phyloP scores from a whole-genome alignment of 2,329 filamentous ascomycete species.

The Colletotrichum musae region DNA sequence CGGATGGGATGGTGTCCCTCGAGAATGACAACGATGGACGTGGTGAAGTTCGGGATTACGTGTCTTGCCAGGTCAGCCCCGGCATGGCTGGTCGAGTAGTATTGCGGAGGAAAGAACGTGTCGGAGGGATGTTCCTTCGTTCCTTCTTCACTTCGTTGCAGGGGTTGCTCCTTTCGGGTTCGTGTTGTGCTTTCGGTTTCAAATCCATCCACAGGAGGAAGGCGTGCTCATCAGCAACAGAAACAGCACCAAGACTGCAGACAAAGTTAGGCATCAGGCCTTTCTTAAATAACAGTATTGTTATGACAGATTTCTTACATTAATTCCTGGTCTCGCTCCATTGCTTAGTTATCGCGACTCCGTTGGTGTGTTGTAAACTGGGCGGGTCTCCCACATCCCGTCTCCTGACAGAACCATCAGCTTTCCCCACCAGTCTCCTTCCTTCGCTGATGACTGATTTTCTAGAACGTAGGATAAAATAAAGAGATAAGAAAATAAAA shows the following conservation, averaged over 20 bases:
- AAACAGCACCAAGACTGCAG: slow-evolving; percentile 8
- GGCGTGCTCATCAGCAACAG: slow-evolving; percentile 14
- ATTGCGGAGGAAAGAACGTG: neutral
- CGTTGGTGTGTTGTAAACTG: neutral
- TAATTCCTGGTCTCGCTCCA: neutral
- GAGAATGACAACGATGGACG: too few species aligned
- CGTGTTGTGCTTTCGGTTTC: slow-evolving; percentile 8
- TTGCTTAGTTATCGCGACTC: neutral
- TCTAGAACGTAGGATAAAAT: too few species aligned
- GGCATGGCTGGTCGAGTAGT: neutral
- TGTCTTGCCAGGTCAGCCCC: neutral
- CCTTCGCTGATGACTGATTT: too few species aligned
- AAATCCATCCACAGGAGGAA: slow-evolving; percentile 3
- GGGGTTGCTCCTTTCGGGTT: slow-evolving; percentile 25
- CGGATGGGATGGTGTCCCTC: too few species aligned
- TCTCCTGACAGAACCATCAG: neutral
- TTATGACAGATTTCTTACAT: neutral
- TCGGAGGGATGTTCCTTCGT: neutral
- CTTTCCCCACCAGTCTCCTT: too few species aligned
- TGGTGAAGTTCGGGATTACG: too few species aligned
- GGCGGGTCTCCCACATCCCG: slow-evolving; percentile 12
- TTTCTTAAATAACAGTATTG: neutral
- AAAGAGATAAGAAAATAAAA: too few species aligned
- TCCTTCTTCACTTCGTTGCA: slow-evolving; percentile 13
- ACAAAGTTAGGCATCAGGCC: slow-evolving; percentile 20